Conservation (phyloP, 768 basidiomycete species). For the Asterophora lycoperdoides region DNA sequence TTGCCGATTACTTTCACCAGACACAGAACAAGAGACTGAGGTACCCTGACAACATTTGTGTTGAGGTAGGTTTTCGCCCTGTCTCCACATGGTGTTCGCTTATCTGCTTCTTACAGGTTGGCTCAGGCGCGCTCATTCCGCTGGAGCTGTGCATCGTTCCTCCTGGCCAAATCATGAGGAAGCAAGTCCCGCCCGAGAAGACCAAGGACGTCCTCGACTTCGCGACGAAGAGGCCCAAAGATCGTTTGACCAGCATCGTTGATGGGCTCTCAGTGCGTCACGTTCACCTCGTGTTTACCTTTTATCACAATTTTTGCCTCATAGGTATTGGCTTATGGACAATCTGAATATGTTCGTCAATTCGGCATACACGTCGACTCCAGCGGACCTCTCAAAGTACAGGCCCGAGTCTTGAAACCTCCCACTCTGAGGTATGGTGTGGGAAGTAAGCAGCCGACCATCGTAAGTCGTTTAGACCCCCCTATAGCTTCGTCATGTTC, state of each 20-base stretch:
- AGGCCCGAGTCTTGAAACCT: conserved; percentile 59
- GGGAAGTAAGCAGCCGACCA: conserved; percentile 49
- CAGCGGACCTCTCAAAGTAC: conserved; percentile 48
- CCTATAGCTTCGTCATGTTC: conserved; percentile 7
- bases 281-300: not conserved
- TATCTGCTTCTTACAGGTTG: conserved; percentile 37
- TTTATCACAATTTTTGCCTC: not conserved
- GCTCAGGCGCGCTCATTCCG: conserved; percentile 56
- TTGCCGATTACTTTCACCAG: conserved; percentile 55
- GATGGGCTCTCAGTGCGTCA: conserved; percentile 47
- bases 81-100: not conserved
- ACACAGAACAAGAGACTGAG: conserved; percentile 50
- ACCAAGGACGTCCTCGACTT: conserved; percentile 62
- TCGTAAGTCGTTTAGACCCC: conserved; percentile 38
- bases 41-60: conserved; percentile 62
- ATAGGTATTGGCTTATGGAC: conserved; percentile 62
- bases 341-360: conserved; percentile 69
- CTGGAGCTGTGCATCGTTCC: conserved; percentile 58
- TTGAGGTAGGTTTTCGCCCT: conserved; percentile 46
- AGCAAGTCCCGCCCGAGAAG: conserved; percentile 63
- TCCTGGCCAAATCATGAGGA: conserved; percentile 65
- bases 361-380: conserved; percentile 66
- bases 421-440: conserved; percentile 66
- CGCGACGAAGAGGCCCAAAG: conserved; percentile 57
- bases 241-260: conserved; percentile 51